Percentiles rank a stretch among this genome's conserved stretches.
These are phyloP conservation scores for Alopecurus myosuroides DNA, from an alignment of 176 grass and related monocot genomes.

Conservation along the genomic window DNA sequence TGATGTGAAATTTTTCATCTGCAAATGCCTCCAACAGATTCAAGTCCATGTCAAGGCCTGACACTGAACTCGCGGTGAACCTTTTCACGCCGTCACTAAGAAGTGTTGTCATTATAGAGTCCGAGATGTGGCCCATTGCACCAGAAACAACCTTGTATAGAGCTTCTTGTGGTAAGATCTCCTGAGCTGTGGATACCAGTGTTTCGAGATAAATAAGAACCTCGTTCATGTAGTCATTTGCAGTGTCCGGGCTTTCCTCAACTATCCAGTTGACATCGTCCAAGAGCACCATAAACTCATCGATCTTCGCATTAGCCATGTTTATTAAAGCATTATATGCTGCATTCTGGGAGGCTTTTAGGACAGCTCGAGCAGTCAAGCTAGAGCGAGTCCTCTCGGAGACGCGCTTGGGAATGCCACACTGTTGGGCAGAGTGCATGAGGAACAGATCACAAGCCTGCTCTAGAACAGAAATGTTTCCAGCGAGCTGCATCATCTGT, in stretches of 20 bases:
- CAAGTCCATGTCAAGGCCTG: slow-evolving; percentile 77
- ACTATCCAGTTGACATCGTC: slow-evolving; percentile 68
- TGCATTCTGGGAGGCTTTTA: slow-evolving; percentile 82
- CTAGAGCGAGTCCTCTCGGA: slow-evolving; percentile 58
- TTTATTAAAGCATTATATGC: slow-evolving; percentile 75
- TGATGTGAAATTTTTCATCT: slow-evolving; percentile 74
- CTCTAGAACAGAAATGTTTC: slow-evolving; percentile 72
- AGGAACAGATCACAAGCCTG: slow-evolving; percentile 64
- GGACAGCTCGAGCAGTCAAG: slow-evolving; percentile 72
- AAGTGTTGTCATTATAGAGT: slow-evolving; percentile 76
- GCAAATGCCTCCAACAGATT: slow-evolving; percentile 73
- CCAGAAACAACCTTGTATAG: slow-evolving; percentile 76
- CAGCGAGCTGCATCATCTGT: slow-evolving; percentile 85
- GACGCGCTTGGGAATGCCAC: slow-evolving; percentile 59
- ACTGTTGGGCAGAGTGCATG: slow-evolving; percentile 53
- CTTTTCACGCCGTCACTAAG: slow-evolving; percentile 76
- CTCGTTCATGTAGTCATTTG: slow-evolving; percentile 92
- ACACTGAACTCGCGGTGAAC: slow-evolving; percentile 75
- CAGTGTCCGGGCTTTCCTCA: slow-evolving; percentile 67
- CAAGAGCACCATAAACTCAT: slow-evolving; percentile 75
- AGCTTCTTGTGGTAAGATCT: slow-evolving; percentile 72
- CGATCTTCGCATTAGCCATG: slow-evolving; percentile 73
- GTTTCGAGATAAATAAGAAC: slow-evolving; percentile 73
- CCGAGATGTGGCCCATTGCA: slow-evolving; percentile 69
- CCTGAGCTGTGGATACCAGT: slow-evolving; percentile 55